Evolutionary conservation across 352 stramenopile species (phyloP).

Genomic region (Globisporangium takayamanum): DNA sequence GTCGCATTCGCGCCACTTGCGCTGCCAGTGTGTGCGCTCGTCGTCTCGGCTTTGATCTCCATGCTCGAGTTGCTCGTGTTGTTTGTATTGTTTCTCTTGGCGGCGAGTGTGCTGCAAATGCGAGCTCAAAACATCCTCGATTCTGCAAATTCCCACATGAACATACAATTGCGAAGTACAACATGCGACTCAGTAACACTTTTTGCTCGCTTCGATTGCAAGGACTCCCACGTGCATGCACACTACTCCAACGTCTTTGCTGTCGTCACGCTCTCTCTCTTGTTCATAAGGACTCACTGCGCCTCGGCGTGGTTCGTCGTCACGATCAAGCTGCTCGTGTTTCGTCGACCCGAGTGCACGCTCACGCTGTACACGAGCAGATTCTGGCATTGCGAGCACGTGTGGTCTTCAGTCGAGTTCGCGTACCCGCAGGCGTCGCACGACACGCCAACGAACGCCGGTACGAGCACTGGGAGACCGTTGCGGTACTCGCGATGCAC

Average conservation of each 20-base stretch:
- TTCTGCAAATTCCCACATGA: neutral
- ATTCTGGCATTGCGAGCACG: constrained; percentile 47
- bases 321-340: constrained; percentile 42
- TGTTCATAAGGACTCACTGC: neutral
- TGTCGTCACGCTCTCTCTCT: neutral
- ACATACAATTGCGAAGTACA: neutral
- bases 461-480: constrained; percentile 46
- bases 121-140: no score
- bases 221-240: neutral
- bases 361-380: constrained; percentile 70
- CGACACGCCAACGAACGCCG: constrained; percentile 32
- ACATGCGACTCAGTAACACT: neutral
- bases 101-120: no score
- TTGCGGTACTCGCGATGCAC: constrained; percentile 60
- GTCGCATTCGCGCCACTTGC: constrained; percentile 8
- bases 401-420: constrained; percentile 35
- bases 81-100: no score
- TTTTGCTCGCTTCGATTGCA: neutral
- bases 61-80: constrained; percentile 1
- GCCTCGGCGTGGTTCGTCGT: constrained; percentile 12
- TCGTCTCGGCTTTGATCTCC: constrained; percentile 14
- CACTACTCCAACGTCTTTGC: no score
- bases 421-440: constrained; percentile 53
- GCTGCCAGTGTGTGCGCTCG: neutral
- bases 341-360: constrained; percentile 58